Evolutionary conservation across 352 stramenopile genomes (phyloP), one percentile per base, ranked within the genome.

Genomic region (Phytophthora pistaciae): DNA sequence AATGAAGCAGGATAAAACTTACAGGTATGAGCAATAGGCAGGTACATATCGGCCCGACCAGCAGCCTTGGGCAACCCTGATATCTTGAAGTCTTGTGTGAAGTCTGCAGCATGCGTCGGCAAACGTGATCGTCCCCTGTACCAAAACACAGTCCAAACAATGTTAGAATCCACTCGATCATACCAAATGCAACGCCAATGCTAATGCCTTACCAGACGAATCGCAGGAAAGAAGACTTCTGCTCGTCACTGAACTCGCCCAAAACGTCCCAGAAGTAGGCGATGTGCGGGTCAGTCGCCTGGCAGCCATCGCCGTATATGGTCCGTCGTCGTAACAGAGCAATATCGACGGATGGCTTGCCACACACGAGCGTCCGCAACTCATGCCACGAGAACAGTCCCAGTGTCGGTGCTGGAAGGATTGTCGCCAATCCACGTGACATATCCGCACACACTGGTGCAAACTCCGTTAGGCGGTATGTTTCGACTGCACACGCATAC

Each of bases 261-360:
- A 98, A 66, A 18, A 96, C 90, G 33, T 98, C 83, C 94, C 94
- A 98, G 70, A 98, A 98, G 80, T 79, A 94, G 42, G 78, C 80
- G 56, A 98, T 89, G 73, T 98, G 93, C 18, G 83, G 72, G 62
- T 98, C 91, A 2, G 80, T 90, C n/a, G 80, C 85, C 33, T 91
- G 81, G 60, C 93, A 98, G 0, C 92, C 92, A 52, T 96, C 90
- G 3, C 91, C 91, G 68, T 98, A 98, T 61, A 97, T 96, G 14
- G 93, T 97, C 1, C 93, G 82, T 10, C 86, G 80, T 31, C 91
- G 80, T 29, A 98, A 79, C 36, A 98, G 63, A 55, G 87, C 82
- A 6, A 98, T 75, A 72, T 98, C 92, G 20, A 98, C 89, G 0
- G 88, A 93, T 1, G 91, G 60, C 61, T 96, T 97, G 6, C 94